A percentile compares a stretch with the other conserved stretches of the same genome.
Evolutionary conservation across 2,329 filamentous ascomycete genomes (phyloP).

Genomic region (Diaporthe sp.): DNA sequence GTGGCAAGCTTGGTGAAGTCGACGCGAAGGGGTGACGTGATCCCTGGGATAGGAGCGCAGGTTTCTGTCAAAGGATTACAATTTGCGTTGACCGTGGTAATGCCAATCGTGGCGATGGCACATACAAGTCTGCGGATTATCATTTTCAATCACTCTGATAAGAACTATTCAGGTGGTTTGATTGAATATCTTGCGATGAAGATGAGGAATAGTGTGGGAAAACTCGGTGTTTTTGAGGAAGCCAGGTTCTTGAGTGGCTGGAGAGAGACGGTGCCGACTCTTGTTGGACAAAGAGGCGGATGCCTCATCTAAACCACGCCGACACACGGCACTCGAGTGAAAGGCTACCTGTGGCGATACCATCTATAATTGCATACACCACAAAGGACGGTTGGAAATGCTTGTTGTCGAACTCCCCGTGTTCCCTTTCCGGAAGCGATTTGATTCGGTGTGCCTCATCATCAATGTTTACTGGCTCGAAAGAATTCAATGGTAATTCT

Average conservation of each 20-base stretch:
- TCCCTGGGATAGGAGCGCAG: conserved; percentile 17
- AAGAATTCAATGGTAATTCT: background rate
- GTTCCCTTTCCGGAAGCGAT: conserved; percentile 7
- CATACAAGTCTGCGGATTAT: background rate
- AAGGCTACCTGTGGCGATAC: background rate
- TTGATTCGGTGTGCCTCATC: background rate
- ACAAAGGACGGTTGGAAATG: conserved; percentile 17
- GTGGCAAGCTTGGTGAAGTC: conserved; percentile 24
- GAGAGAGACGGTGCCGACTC: background rate
- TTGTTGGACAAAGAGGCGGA: conserved; percentile 18
- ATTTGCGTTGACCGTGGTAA: conserved; percentile 11
- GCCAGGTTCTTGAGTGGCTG: conserved; percentile 10
- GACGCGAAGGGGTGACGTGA: background rate
- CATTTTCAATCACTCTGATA: conserved; percentile 10
- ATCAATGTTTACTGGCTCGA: background rate
- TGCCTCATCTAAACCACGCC: background rate
- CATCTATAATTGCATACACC: background rate
- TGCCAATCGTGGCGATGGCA: conserved; percentile 6
- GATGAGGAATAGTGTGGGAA: too few relatives aligned
- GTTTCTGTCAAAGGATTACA: conserved; percentile 24
- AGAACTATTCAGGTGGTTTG: background rate
- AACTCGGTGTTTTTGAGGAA: background rate
- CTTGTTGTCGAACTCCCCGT: conserved; percentile 6
- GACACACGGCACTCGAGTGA: background rate
- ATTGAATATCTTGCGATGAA: background rate